Conservation (phyloP, 345 rosid species). For the Populus euphratica region DNA sequence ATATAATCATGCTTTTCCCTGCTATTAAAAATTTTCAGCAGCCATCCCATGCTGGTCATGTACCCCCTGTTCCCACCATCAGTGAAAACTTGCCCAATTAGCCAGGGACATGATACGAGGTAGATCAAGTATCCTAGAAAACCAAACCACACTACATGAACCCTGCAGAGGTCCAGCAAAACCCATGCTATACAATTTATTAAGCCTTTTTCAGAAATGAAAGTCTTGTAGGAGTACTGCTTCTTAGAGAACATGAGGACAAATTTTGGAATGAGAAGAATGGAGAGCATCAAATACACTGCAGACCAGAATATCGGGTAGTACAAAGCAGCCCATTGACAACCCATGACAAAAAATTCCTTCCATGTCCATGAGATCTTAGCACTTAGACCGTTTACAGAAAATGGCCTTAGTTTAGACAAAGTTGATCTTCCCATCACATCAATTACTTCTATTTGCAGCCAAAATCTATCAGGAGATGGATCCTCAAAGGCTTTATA, state of each 20-base stretch:
- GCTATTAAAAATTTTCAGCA: constrained; percentile 32
- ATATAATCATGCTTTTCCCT: constrained; percentile 43
- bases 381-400: constrained; percentile 59
- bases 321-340: constrained; percentile 75
- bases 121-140: constrained; percentile 54
- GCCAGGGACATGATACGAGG: constrained; percentile 76
- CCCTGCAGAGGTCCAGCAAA: constrained; percentile 67
- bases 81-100: constrained; percentile 61
- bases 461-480: constrained; percentile 83
- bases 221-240: constrained; percentile 53
- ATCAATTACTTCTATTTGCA: constrained; percentile 72
- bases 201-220: constrained; percentile 42
- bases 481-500: constrained; percentile 82
- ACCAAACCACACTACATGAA: constrained; percentile 63
- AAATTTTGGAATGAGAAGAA: constrained; percentile 59
- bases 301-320: constrained; percentile 62
- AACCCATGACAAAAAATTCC: constrained; percentile 83
- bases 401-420: constrained; percentile 73
- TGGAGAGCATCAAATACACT: constrained; percentile 36
- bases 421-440: constrained; percentile 48
- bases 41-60: constrained; percentile 93
- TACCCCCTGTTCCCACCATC: constrained; percentile 48
- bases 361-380: constrained; percentile 85
- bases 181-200: constrained; percentile 51
- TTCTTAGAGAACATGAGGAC: constrained; percentile 45